Evolutionary conservation across 2,329 filamentous ascomycete species (phyloP).

Genomic region (Cercospora citrullina): DNA sequence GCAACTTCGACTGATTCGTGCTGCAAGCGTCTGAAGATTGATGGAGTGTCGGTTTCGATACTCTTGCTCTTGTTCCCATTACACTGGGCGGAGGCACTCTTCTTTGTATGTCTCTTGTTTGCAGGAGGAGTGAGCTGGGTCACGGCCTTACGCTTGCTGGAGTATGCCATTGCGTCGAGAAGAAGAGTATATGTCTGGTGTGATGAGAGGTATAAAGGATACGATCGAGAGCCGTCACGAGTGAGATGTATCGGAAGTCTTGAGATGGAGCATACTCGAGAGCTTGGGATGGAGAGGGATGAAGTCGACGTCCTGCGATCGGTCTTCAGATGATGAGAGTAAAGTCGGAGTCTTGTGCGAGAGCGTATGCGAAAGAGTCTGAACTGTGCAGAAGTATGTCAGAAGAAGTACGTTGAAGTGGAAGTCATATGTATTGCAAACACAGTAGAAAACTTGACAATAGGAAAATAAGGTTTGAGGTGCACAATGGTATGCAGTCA

Average conservation of each 20-base stretch:
- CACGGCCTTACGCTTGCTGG: not conserved
- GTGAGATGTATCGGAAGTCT: not conserved
- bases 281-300: not conserved
- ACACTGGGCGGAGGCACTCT: not conserved
- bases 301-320: not conserved
- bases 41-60: not conserved
- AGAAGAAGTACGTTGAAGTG: not conserved
- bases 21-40: not conserved
- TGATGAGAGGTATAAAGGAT: not conserved
- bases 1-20: not conserved
- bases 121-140: not conserved
- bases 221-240: not conserved
- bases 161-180: not conserved
- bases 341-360: not conserved
- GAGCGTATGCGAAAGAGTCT: not conserved
- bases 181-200: not conserved
- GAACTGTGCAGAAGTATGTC: not conserved
- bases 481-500: not conserved
- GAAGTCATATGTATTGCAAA: not conserved
- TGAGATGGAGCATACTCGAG: not conserved
- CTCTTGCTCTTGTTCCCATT: not conserved
- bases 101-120: not conserved
- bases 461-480: not conserved
- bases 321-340: not conserved
- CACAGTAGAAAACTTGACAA: not conserved